Conservation (phyloP, 2,329 filamentous ascomycete species). For the Tolypocladium album region DNA sequence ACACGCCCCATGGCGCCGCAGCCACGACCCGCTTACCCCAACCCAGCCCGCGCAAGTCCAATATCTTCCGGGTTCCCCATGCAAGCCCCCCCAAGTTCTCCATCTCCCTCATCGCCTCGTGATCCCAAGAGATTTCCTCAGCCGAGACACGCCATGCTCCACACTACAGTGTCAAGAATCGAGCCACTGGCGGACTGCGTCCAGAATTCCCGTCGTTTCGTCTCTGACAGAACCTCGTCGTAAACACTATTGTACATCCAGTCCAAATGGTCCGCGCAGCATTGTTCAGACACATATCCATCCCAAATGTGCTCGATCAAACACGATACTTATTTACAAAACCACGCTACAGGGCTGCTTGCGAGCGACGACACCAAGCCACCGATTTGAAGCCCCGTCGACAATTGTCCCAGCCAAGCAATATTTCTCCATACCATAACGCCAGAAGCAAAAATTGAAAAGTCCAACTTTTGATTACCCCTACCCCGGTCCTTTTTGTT, state of each 20-base stretch:
- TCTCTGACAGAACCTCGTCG: background rate
- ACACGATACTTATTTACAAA: background rate
- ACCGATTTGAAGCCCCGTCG: background rate
- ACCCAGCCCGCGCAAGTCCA: background rate
- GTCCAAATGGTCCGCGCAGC: background rate
- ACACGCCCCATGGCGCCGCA: background rate
- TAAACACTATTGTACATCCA: background rate
- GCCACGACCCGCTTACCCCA: background rate
- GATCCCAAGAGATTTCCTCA: background rate
- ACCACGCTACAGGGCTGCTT: slow-evolving; percentile 1
- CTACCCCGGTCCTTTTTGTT: background rate
- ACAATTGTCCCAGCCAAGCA: background rate
- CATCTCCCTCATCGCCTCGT: background rate
- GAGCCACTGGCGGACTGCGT: background rate
- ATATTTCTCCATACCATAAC: background rate
- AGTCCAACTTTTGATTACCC: slow-evolving; percentile 1
- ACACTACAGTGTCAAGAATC: background rate
- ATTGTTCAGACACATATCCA: background rate
- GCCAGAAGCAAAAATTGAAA: background rate
- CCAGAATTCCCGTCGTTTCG: background rate
- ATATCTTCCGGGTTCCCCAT: background rate
- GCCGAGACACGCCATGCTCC: background rate
- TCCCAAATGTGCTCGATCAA: background rate
- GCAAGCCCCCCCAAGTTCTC: background rate
- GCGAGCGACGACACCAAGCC: background rate